These are phyloP conservation scores for Lactuca sativa DNA, from an alignment of 129 eudicot genomes.

Conservation along the genomic window DNA sequence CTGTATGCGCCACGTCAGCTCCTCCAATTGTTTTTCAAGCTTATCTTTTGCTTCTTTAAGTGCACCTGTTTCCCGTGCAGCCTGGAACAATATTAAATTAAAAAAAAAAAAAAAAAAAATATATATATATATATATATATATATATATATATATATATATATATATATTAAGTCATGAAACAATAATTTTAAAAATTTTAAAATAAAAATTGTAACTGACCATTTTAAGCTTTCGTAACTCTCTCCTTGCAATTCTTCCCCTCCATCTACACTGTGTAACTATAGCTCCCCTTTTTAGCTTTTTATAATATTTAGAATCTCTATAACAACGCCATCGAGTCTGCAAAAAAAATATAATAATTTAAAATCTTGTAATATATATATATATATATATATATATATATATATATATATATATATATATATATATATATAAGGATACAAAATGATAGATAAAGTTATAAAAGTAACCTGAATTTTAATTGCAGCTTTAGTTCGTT, in stretches of 20 bases:
- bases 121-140: no score
- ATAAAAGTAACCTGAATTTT: slow-evolving; percentile 63
- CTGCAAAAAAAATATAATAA: slow-evolving; percentile 27
- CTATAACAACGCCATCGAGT: slow-evolving; percentile 79
- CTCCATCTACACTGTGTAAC: slow-evolving; percentile 92
- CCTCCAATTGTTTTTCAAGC: slow-evolving; percentile 93
- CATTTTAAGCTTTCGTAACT: slow-evolving; percentile 80
- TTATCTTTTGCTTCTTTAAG: slow-evolving; percentile 97
- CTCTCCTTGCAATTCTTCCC: slow-evolving; percentile 70
- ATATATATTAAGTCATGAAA: neutral
- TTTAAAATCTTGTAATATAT: neutral
- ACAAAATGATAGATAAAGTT: neutral
- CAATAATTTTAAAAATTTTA: neutral
- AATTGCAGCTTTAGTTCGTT: slow-evolving; percentile 73
- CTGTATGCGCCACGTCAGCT: slow-evolving; percentile 94
- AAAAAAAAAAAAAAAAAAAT: no score
- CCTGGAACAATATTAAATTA: slow-evolving; percentile 41
- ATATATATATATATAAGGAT: no score
- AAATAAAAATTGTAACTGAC: slow-evolving; percentile 34
- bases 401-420: no score
- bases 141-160: no score
- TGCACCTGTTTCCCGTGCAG: slow-evolving; percentile 94
- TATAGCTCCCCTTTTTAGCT: slow-evolving; percentile 65
- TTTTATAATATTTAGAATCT: slow-evolving; percentile 55
- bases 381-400: neutral